Conservation (phyloP, 306 rosid genomes). For the Vicia sativa region DNA sequence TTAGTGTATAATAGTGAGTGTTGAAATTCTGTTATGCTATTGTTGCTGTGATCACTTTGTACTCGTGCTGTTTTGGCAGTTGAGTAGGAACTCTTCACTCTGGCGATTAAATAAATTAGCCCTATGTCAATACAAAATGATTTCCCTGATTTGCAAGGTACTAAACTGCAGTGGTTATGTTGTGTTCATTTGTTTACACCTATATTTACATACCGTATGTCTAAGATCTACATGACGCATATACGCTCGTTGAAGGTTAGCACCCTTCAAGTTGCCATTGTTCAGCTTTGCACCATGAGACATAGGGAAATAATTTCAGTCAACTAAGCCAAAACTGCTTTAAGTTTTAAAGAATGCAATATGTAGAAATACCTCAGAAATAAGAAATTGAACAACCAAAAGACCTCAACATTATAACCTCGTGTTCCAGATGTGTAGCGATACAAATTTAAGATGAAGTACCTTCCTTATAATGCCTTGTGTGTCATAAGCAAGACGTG, state of each 20-base stretch:
- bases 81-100: background rate
- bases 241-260: conserved; percentile 93
- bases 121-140: no score
- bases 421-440: conserved; percentile 9
- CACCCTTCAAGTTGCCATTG: conserved; percentile 76
- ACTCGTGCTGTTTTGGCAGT: background rate
- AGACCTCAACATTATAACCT: conserved; percentile 22
- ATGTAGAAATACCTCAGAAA: no score
- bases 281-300: conserved; percentile 83
- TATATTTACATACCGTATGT: conserved; percentile 64
- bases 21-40: no score
- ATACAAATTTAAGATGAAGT: conserved; percentile 15
- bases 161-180: no score
- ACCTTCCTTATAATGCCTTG: conserved; percentile 89
- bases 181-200: no score
- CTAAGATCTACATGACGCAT: conserved; percentile 79
- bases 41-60: no score
- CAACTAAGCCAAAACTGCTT: conserved; percentile 6
- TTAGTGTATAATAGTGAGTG: no score
- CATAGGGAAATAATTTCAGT: conserved; percentile 29
- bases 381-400: conserved; percentile 7
- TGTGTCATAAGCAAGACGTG: conserved; percentile 89
- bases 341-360: no score
- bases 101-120: conserved; percentile 24
- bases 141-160: no score